Evolutionary conservation across 2,329 filamentous ascomycete species (phyloP).

Genomic region (Sarocladium kiliense): DNA sequence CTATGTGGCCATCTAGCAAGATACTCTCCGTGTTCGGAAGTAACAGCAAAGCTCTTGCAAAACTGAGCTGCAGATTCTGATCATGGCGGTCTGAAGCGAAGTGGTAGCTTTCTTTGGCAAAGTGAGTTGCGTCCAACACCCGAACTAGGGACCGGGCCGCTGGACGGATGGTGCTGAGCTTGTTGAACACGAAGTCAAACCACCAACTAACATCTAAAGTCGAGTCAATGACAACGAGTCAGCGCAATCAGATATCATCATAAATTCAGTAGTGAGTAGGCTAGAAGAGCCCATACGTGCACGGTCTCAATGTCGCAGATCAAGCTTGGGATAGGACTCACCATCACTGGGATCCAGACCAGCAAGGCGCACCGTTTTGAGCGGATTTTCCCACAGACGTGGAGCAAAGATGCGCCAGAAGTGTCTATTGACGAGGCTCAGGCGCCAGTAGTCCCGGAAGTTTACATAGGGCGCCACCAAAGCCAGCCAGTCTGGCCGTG

Average conservation of each 20-base stretch:
- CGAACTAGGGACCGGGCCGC: slow-evolving; percentile 38
- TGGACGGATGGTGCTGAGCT: slow-evolving; percentile 27
- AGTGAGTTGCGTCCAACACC: slow-evolving; percentile 42
- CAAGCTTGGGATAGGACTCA: slow-evolving; percentile 22
- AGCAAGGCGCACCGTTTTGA: slow-evolving; percentile 31
- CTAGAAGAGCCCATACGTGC: neutral
- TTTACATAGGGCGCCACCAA: slow-evolving; percentile 41
- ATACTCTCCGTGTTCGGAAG: slow-evolving; percentile 42
- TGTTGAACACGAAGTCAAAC: slow-evolving; percentile 37
- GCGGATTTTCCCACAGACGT: slow-evolving; percentile 46
- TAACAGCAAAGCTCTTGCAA: slow-evolving; percentile 30
- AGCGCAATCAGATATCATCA: slow-evolving; percentile 8
- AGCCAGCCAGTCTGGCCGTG: slow-evolving; percentile 41
- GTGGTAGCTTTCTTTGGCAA: slow-evolving; percentile 33
- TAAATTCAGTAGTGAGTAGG: too few species aligned
- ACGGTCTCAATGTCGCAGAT: neutral
- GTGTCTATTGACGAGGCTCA: slow-evolving; percentile 43
- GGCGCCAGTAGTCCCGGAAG: slow-evolving; percentile 33
- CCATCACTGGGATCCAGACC: slow-evolving; percentile 40
- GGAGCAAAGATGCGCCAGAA: slow-evolving; percentile 47
- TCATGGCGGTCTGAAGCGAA: slow-evolving; percentile 35
- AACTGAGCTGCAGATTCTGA: slow-evolving; percentile 28
- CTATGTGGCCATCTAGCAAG: slow-evolving; percentile 41
- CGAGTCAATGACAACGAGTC: slow-evolving; percentile 5
- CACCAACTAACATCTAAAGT: slow-evolving; percentile 44